phyloP scores from a whole-genome alignment of 441 rosid species.

The Pelargonium citronellum region DNA sequence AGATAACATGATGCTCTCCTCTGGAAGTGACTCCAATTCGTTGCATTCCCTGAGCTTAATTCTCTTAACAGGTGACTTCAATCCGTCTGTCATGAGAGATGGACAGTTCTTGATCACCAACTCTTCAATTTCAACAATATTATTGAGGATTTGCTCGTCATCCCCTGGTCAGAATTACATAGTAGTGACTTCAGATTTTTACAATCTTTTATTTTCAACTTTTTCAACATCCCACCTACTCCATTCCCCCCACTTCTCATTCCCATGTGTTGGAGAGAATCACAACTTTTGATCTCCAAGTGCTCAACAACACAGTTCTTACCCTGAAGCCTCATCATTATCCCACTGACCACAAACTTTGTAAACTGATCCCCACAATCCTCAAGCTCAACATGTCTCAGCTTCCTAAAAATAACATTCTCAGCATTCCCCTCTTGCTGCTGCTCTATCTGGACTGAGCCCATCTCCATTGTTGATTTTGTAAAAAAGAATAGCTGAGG shows the following conservation, averaged over 20 bases:
- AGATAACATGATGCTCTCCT: neutral
- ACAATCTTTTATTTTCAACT: neutral
- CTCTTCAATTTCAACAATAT: neutral
- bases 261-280: neutral
- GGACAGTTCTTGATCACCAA: neutral
- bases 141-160: too few relatives aligned
- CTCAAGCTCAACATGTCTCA: neutral
- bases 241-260: neutral
- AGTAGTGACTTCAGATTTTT: neutral
- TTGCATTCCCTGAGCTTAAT: conserved; percentile 13
- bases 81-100: neutral
- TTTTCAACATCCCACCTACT: neutral
- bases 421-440: neutral
- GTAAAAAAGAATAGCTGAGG: conserved; percentile 6
- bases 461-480: neutral
- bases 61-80: neutral
- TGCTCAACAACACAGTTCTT: neutral
- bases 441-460: neutral
- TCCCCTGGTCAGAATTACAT: too few relatives aligned
- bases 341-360: neutral
- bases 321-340: neutral
- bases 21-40: conserved; percentile 21
- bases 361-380: neutral
- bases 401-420: neutral
- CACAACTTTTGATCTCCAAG: neutral